Evolutionary conservation across 2,329 filamentous ascomycete genomes (phyloP).

Genomic region (Tolypocladium sp.): DNA sequence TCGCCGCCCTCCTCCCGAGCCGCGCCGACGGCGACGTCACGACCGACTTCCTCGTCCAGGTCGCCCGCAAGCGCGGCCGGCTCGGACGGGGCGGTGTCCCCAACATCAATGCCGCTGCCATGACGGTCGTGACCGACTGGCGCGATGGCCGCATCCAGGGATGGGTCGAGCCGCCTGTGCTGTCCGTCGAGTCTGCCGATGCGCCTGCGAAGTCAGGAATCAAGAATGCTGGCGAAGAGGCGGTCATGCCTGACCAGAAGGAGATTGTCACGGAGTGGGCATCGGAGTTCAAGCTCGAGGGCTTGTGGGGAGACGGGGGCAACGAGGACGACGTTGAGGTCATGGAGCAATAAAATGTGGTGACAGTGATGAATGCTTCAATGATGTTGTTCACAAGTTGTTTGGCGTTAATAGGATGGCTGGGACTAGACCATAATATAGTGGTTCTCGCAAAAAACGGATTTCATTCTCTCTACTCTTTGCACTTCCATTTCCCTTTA

Average conservation of each 20-base stretch:
- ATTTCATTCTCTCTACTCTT: not conserved
- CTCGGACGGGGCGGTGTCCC: constrained; percentile 84
- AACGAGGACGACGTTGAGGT: constrained; percentile 28
- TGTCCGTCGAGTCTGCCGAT: constrained; percentile 39
- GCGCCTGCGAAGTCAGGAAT: constrained; percentile 21
- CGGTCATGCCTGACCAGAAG: constrained; percentile 59
- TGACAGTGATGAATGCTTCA: constrained; percentile 1
- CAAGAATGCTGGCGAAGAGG: constrained; percentile 31
- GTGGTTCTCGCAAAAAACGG: not conserved
- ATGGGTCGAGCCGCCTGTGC: constrained; percentile 70
- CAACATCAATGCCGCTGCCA: constrained; percentile 78
- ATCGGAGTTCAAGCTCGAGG: constrained; percentile 90
- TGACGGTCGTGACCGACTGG: constrained; percentile 94
- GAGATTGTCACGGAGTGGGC: constrained; percentile 89
- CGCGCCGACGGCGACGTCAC: constrained; percentile 65
- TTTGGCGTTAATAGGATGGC: constrained; percentile 23
- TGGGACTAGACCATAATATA: constrained; percentile 14
- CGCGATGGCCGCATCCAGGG: constrained; percentile 90
- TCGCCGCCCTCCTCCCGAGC: constrained; percentile 65
- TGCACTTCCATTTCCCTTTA: not conserved
- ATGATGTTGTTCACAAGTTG: constrained; percentile 4
- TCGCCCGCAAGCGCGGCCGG: constrained; percentile 84
- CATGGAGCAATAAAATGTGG: constrained; percentile 38
- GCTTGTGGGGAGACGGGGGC: constrained; percentile 67
- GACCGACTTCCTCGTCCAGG: constrained; percentile 88